These are phyloP conservation scores for Boletus rex-veris DNA, from an alignment of 768 basidiomycete species.

Conservation along the genomic window DNA sequence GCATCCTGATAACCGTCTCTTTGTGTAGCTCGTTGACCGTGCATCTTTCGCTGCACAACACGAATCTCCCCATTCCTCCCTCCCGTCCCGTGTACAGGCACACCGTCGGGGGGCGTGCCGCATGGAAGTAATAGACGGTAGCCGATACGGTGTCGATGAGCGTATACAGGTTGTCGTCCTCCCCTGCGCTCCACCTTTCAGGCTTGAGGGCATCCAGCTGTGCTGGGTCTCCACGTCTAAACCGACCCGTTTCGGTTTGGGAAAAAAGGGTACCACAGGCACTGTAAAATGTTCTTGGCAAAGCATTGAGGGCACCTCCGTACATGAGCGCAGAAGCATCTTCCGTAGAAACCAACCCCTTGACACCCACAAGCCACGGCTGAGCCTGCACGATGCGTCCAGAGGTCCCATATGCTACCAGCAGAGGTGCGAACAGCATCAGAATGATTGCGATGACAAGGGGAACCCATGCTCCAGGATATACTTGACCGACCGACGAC, in stretches of 20 bases:
- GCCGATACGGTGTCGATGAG: slow-evolving; percentile 23
- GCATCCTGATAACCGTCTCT: slow-evolving; percentile 25
- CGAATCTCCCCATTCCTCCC: slow-evolving; percentile 20
- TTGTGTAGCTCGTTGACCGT: slow-evolving; percentile 21
- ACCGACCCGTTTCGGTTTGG: background rate
- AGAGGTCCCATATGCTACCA: slow-evolving; percentile 14
- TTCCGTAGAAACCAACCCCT: slow-evolving; percentile 23
- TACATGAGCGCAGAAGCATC: slow-evolving; percentile 15
- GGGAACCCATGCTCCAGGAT: background rate
- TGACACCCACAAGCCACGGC: slow-evolving; percentile 25
- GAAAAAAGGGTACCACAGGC: slow-evolving; percentile 17
- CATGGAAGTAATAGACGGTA: slow-evolving; percentile 25
- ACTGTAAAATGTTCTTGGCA: slow-evolving; percentile 17
- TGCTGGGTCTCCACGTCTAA: slow-evolving; percentile 16
- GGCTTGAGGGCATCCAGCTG: slow-evolving; percentile 5
- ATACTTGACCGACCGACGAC: too few species aligned
- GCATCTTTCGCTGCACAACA: slow-evolving; percentile 22
- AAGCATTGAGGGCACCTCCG: slow-evolving; percentile 4
- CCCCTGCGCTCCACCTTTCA: background rate
- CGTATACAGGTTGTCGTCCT: slow-evolving; percentile 17
- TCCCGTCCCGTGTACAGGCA: slow-evolving; percentile 22
- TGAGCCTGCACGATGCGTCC: slow-evolving; percentile 16
- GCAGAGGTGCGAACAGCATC: slow-evolving; percentile 10
- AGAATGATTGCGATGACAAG: slow-evolving; percentile 6
- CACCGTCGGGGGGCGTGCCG: slow-evolving; percentile 20